Base-by-base conservation (phyloP, 2,329 filamentous ascomycete species). In the Aspergillus ibericus region DNA sequence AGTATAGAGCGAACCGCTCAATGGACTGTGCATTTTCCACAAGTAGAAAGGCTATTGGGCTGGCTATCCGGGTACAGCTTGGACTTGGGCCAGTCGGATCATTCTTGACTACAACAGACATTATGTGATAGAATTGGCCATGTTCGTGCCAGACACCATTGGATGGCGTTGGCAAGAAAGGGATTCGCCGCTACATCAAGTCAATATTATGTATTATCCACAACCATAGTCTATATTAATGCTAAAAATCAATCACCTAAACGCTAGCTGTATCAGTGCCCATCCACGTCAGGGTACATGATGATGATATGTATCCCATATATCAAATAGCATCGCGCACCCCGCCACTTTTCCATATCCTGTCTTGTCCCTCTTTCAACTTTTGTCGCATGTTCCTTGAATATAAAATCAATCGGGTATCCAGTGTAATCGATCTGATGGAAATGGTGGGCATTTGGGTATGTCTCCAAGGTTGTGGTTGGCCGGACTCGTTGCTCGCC, bases 331-430 rank as follows among this genome's bases (percentile, higher is more conserved):
- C 12, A 25, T 32, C 15, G 27, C 27, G 15, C 25, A 34, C n/a
- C 47, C 34, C 16, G 12, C 35, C 32, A 9, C 35, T 29, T 35
- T 40, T 40, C 50, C 35, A 27, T 53, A 18, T 27, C 40, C 22
- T 29, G 12, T 15, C 22, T n/a, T 20, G 12, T 32, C 50, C 51
- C 25, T 16, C 9, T 29, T 44, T 40, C 36, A 53, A 53, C 36
- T 44, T 44, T 53, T 53, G 25, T 32, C 36, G 51, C 16, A 32
- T 20, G 48, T 7, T 18, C 51, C 38, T 8, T 40, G 49, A 51
- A 52, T 57, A 58, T 56, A 67, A 61, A 69, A 60, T 63, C 66
- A 67, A 72, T 70, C 63, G 69, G 71, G 70, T 73, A 72, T 73
- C 70, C 70, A 68, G 66, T 66, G 62, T 58, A 61, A 44, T 64